Base-by-base conservation (phyloP, 176 grass and related monocot genomes). In the Hyparrhenia diplandra region DNA sequence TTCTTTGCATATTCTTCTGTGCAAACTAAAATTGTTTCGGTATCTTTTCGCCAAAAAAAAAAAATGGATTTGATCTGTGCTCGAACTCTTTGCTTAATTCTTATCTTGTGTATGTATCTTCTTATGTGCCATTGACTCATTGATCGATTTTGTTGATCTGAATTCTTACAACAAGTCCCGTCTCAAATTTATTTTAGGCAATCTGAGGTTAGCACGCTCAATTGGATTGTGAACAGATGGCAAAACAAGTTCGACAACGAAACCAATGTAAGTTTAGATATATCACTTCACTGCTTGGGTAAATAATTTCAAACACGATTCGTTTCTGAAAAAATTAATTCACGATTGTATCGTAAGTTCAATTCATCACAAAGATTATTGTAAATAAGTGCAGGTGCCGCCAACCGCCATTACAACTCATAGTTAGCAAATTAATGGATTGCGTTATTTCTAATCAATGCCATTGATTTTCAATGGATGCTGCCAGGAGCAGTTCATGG, bases 221-320 rank as follows among this genome's bases (percentile, higher is more conserved):
- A 18, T 70, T 20, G 11, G 62, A 67, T 54, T 13, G 20, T 14
- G 32, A 42, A 31, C 71, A 69, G 71, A 89, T 81, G 87, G 24
- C 76, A 34, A 35, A n/a, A 11, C 34, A 71, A 17, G 16, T 81
- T 58, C 11, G 64, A 80, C 18, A 3, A 74, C 4, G 82, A 35
- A 76, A 64, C 10, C 70, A 10, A 85, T 11, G 82, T 85, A 85
- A 89, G 77, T n/a, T 62, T 18, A 45, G 13, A 70, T 24, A 21
- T 47, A 13, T 30, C 4, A 32, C n/a, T n/a, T n/a, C n/a, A n/a
- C n/a, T n/a, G n/a, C 25, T n/a, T 10, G 24, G 57, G 16, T n/a
- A 61, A 23, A 63, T 58, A 28, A 73, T 74, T 84, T 20, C 18
- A 36, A 66, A 5, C 47, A 58, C 13, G 21, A 57, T 23, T 57